phyloP scores from a whole-genome alignment of 805 yeast genomes.

The Wickerhamomyces bisporus region DNA sequence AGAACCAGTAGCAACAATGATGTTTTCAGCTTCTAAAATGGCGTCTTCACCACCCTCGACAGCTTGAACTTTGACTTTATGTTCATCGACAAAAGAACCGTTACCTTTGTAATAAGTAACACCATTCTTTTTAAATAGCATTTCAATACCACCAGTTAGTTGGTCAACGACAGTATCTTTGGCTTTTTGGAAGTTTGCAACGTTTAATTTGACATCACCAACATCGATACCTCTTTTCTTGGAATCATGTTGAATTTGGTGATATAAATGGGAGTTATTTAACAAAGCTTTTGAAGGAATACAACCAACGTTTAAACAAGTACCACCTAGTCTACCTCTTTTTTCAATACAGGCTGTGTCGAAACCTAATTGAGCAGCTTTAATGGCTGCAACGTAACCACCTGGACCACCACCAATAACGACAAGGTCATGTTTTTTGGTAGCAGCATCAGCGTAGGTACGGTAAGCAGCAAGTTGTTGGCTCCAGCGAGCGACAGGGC shows the following conservation, averaged over 20 bases:
- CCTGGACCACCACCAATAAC: conserved; percentile 99
- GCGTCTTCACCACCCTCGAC: conserved; percentile 79
- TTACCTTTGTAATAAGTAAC: conserved; percentile 92
- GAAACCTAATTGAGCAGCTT: conserved; percentile 93
- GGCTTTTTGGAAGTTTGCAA: conserved; percentile 79
- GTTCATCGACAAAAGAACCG: conserved; percentile 82
- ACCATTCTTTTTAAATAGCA: conserved; percentile 91
- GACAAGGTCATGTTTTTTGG: conserved; percentile 75
- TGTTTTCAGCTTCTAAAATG: conserved; percentile 72
- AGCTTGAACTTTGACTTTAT: conserved; percentile 74
- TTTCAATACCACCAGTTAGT: conserved; percentile 90
- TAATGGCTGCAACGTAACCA: conserved; percentile 98
- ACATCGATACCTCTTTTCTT: conserved; percentile 87
- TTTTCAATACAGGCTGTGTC: conserved; percentile 96
- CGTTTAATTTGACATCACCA: conserved; percentile 67
- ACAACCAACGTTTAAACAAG: conserved; percentile 98
- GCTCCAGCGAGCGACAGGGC: conserved; percentile 5
- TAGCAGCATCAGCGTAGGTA: conserved; percentile 11
- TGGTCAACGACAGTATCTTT: conserved; percentile 87
- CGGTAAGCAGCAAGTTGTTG: conserved; percentile 4
- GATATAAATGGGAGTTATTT: conserved; percentile 92
- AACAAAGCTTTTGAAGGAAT: conserved; percentile 95
- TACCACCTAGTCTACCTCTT: conserved; percentile 96
- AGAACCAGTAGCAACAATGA: conserved; percentile 97
- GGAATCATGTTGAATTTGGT: conserved; percentile 82